phyloP scores from a whole-genome alignment of 2,329 filamentous ascomycete species.

The Colletotrichum filicis region DNA sequence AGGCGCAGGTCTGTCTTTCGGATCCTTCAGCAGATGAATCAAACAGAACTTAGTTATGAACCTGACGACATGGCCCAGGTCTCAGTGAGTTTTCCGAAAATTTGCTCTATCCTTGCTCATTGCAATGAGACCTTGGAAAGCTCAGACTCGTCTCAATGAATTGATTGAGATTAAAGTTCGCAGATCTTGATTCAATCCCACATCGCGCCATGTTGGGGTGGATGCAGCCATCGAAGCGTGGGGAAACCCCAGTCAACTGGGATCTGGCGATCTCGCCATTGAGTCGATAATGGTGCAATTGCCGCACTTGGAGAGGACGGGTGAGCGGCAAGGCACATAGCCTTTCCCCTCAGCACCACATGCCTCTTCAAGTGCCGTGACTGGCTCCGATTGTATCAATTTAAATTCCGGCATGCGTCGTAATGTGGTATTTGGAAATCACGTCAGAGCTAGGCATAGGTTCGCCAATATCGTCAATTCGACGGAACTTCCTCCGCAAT shows the following conservation, averaged over 20 bases:
- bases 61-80: neutral
- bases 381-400: neutral
- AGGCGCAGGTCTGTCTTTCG: neutral
- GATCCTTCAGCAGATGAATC: neutral
- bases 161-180: constrained; percentile 8
- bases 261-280: constrained; percentile 13
- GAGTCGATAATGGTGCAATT: constrained; percentile 18
- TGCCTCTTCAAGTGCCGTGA: neutral
- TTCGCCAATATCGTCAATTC: neutral
- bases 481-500: neutral
- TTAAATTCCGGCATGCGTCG: neutral
- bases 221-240: neutral
- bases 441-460: neutral
- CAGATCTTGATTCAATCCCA: constrained; percentile 12
- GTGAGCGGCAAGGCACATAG: neutral
- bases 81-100: neutral
- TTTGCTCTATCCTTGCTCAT: neutral
- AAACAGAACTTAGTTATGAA: neutral
- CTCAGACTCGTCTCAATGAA: neutral
- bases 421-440: constrained; percentile 17
- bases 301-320: neutral
- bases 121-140: neutral
- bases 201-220: constrained; percentile 16
- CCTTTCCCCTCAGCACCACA: neutral
- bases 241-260: neutral